phyloP scores from a whole-genome alignment of 148 eudicot species.

The Rhododendron molle region DNA sequence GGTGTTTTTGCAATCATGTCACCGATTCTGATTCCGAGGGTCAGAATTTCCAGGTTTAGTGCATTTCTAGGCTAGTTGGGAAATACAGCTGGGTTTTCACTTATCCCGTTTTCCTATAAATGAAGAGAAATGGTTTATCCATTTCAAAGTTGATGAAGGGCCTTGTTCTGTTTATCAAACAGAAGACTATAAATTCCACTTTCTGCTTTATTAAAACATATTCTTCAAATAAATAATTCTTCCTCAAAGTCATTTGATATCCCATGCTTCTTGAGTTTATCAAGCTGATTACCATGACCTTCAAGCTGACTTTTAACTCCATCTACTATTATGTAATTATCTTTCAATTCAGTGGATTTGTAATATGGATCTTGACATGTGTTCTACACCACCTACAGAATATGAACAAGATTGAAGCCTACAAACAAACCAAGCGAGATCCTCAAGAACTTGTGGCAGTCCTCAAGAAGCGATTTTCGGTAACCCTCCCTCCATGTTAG shows the following conservation, averaged over 20 bases:
- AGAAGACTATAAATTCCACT: neutral
- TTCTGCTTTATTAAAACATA: neutral
- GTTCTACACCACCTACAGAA: constrained; percentile 14
- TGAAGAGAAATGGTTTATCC: neutral
- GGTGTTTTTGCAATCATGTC: too few species aligned
- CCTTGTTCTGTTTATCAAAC: neutral
- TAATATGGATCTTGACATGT: neutral
- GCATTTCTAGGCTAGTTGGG: too few species aligned
- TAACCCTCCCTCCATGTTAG: neutral
- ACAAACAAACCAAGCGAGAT: constrained; percentile 29
- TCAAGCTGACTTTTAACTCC: constrained; percentile 1
- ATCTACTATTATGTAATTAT: neutral
- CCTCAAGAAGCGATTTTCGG: constrained; percentile 22
- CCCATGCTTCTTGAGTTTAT: neutral
- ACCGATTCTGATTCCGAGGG: too few species aligned
- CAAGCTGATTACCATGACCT: neutral
- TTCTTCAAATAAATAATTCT: neutral
- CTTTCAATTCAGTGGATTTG: neutral
- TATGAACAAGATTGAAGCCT: constrained; percentile 35
- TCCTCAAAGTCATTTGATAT: neutral
- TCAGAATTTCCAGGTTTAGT: too few species aligned
- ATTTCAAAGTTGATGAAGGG: neutral
- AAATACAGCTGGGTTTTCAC: neutral
- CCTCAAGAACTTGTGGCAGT: constrained; percentile 15
- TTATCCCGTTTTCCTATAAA: neutral